Percentiles rank a stretch among this genome's conserved stretches.
Evolutionary conservation across 1,284 basidiomycete species (phyloP).

Genomic region (Moniliophthora roreri): DNA sequence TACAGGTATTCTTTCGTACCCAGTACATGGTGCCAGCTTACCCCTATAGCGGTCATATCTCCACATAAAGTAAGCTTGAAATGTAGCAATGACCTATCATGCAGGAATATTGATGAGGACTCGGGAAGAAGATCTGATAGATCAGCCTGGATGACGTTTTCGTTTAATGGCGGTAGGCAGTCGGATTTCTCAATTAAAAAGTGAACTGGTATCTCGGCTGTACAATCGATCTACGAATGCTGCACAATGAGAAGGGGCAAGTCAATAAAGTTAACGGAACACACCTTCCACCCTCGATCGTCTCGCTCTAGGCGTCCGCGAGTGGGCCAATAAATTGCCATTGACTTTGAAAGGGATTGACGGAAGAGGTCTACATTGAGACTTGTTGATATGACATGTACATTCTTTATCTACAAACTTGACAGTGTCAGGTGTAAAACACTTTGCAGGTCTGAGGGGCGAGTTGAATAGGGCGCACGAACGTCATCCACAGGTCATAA

Average conservation of each 20-base stretch:
- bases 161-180: neutral
- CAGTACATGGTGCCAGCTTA: constrained; percentile 34
- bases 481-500: constrained; percentile 16
- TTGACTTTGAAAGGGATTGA: constrained; percentile 19
- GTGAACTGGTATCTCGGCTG: constrained; percentile 17
- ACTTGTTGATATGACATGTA: constrained; percentile 25
- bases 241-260: constrained; percentile 8
- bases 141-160: constrained; percentile 19
- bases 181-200: constrained; percentile 7
- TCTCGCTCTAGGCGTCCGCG: constrained; percentile 22
- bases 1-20: constrained; percentile 14
- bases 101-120: constrained; percentile 12
- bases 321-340: constrained; percentile 26
- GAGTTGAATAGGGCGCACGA: constrained; percentile 5
- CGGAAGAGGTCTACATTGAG: constrained; percentile 23
- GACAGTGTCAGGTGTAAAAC: no score
- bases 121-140: constrained; percentile 19
- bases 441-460: no score
- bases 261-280: neutral
- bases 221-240: constrained; percentile 20
- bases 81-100: constrained; percentile 22
- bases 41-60: constrained; percentile 26
- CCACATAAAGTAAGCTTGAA: constrained; percentile 26
- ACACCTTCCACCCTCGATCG: constrained; percentile 26
- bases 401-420: constrained; percentile 26